Base-by-base conservation (phyloP, 2,329 filamentous ascomycete genomes). In the Annulohypoxylon truncatum region DNA sequence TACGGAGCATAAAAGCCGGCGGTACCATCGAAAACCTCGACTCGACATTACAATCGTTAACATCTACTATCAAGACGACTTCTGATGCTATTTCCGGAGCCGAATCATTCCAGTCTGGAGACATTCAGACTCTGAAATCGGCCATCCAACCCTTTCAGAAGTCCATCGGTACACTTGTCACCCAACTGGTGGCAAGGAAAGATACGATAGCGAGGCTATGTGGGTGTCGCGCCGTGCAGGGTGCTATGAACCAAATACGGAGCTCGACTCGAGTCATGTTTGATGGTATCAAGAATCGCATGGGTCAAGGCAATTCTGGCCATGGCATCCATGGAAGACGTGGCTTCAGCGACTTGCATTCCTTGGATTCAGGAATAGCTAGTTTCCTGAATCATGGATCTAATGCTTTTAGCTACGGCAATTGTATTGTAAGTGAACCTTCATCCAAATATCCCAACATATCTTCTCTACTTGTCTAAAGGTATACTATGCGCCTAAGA, bases 371-470 rank as follows among this genome's bases (percentile, higher is more conserved):
- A 2, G 64, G 67, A 10, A 69, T 69, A 61, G 52, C 61, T 28
- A 69, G 64, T n/a, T 64, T 64, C 6, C 60, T 69, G 2, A 66
- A 66, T 33, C 56, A 64, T 15, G 67, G 67, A 22, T 69, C 46
- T 40, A 42, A 40, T 8, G 64, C 64, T 3, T 69, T 69, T 33
- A 53, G 64, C 20, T 61, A 62, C 18, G 40, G 56, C 3, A 67
- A 67, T 24, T 69, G 67, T 20, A 35, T 59, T 60, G 67, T 69
- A 62, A 69, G 67, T 42, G 9, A 46, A 26, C 7, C 20, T 15
- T n/a, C 15, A 15, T 44, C 28, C 29, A 48, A 18, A 12, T 13
- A 28, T 29, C 7, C 10, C 13, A 2, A 20, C 12, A 10, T 10
- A 8, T 5, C 29, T 6, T n/a, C 8, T 10, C n/a, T 50, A 42